Evolutionary conservation across 768 basidiomycete genomes (phyloP).

Genomic region (Coprinopsis sp.): DNA sequence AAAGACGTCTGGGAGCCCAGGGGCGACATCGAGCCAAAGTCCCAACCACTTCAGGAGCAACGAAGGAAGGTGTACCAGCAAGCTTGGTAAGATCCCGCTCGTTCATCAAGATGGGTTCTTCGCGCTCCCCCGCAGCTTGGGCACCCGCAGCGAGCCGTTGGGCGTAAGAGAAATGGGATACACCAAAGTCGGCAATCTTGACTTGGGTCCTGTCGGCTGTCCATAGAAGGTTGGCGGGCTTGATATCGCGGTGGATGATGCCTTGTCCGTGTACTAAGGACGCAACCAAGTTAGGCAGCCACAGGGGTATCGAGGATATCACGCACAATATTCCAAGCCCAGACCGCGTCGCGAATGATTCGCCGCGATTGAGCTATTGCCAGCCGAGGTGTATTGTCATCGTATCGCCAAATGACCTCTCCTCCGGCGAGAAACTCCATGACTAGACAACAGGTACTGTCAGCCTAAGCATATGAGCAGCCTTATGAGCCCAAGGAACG

Average conservation of each 20-base stretch:
- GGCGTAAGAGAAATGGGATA: conserved; percentile 92
- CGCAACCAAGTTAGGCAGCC: conserved; percentile 9
- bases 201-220: conserved; percentile 80
- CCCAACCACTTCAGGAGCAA: conserved; percentile 93
- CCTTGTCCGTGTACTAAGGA: conserved; percentile 91
- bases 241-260: conserved; percentile 99
- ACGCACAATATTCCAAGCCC: conserved; percentile 92
- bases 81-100: conserved; percentile 86
- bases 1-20: conserved; percentile 25
- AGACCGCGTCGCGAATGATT: conserved; percentile 92
- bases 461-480: conserved; percentile 9
- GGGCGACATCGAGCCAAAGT: conserved; percentile 29
- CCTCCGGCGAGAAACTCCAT: conserved; percentile 97
- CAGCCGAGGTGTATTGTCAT: conserved; percentile 63
- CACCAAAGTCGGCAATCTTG: conserved; percentile 98
- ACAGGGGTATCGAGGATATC: conserved; percentile 11
- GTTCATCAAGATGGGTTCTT: conserved; percentile 68
- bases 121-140: conserved; percentile 33
- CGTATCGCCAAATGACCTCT: conserved; percentile 85
- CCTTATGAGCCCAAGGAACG: too few relatives aligned
- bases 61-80: conserved; percentile 93
- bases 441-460: conserved; percentile 42
- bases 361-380: conserved; percentile 78
- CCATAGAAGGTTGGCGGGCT: conserved; percentile 95
- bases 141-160: conserved; percentile 69